Base-by-base conservation (phyloP, 371 early-diverging fungal species). In the Lichtheimia hyalospora region DNA sequence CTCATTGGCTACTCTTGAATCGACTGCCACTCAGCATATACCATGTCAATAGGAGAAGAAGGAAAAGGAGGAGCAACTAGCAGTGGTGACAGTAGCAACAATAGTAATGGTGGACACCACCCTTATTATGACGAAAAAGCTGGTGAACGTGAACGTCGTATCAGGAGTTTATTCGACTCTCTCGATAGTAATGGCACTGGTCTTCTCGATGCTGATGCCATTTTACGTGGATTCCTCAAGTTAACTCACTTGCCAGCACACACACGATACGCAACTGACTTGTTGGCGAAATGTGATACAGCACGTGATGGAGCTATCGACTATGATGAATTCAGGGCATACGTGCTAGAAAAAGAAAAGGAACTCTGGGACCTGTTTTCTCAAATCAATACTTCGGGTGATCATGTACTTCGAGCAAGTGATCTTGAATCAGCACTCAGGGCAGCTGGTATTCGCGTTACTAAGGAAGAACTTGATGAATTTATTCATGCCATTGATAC, bases 301-400 rank as follows among this genome's bases (percentile, higher is more conserved):
- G 74, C 84, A 2, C 71, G 77, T 27, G 85, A 87, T 66, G 88
- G 88, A 13, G 46, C 79, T 3, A 78, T 92, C 49, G 82, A 79
- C 49, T 89, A 85, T 68, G 74, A 78, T 49, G 92, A 90, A 61
- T 92, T 92, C 66, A 83, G 83, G 59, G 68, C 75, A 50, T 92
- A 89, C 71, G 86, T 90, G 0, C 69, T 81, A 8, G 80, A 81
- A 49, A 89, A 90, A 61, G 91, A 92, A 66, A 71, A 75, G 57
- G 86, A 86, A 40, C 69, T 92, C 10, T 84, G 84, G 84, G 70
- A 80, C 25, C 67, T 89, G 24, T 92, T 92, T 68, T 62, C 81
- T 15, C 76, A 87, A 74, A 88, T 89, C 53, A 85, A 88, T 64
- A 71, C 81, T 52, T 75, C 81, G 23, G 77, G 84, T 12, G 89